Evolutionary conservation across 2,329 filamentous ascomycete genomes (phyloP).

Genomic region (Penicillium aurantiogriseum): DNA sequence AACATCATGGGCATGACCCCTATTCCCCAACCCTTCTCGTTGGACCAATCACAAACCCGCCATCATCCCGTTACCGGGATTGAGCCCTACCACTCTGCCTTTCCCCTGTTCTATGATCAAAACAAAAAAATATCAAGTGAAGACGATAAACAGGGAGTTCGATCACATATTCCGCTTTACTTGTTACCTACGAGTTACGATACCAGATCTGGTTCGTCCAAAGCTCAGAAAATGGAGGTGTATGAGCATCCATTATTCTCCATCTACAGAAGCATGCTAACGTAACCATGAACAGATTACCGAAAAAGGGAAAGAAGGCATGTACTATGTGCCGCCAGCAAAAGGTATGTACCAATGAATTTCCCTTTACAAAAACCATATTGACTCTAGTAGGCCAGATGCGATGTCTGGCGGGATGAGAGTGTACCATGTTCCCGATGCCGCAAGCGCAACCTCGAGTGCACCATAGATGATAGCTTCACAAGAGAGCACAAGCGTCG

Average conservation of each 20-base stretch:
- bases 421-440: slow-evolving; percentile 41
- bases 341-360: slow-evolving; percentile 33
- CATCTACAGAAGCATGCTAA: slow-evolving; percentile 12
- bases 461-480: slow-evolving; percentile 45
- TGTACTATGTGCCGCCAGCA: slow-evolving; percentile 48
- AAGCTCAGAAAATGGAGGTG: slow-evolving; percentile 9
- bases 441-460: slow-evolving; percentile 35
- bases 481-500: slow-evolving; percentile 45
- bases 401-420: slow-evolving; percentile 40
- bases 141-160: background rate
- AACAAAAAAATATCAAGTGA: background rate
- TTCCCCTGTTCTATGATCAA: background rate
- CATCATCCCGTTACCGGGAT: slow-evolving; percentile 10
- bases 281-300: slow-evolving; percentile 12
- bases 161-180: background rate
- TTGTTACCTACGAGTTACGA: background rate
- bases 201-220: background rate
- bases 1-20: background rate
- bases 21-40: background rate
- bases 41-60: slow-evolving; percentile 1
- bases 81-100: background rate
- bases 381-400: slow-evolving; percentile 33
- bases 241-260: slow-evolving; percentile 3
- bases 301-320: slow-evolving; percentile 39
- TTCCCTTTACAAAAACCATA: background rate